Conservation (phyloP, 768 basidiomycete species). For the Boletus edulis region DNA sequence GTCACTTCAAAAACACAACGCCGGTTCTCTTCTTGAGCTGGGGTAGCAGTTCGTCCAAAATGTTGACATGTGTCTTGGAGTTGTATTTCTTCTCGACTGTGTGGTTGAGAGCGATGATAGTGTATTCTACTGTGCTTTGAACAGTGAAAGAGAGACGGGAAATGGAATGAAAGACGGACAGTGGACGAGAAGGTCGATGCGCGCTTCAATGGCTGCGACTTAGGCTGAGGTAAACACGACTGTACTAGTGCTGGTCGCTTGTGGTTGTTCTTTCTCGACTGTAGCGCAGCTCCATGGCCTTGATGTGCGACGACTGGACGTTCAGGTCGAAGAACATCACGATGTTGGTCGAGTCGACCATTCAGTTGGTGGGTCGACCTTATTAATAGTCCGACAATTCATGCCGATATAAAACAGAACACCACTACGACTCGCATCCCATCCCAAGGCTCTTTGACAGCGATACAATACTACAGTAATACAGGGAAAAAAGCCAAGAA, state of each 20-base stretch:
- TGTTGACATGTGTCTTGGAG: constrained; percentile 64
- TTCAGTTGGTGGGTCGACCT: too few relatives aligned
- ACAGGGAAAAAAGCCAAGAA: too few relatives aligned
- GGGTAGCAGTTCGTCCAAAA: constrained; percentile 55
- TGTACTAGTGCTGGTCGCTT: constrained; percentile 20
- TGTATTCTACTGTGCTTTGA: constrained; percentile 72
- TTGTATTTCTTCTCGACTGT: constrained; percentile 71
- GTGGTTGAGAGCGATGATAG: constrained; percentile 76
- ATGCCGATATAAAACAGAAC: too few relatives aligned
- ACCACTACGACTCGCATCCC: too few relatives aligned
- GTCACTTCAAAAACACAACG: constrained; percentile 65
- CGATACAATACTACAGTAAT: too few relatives aligned
- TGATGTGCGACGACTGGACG: constrained; percentile 40
- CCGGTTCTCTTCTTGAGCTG: constrained; percentile 58
- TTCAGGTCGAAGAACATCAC: constrained; percentile 70
- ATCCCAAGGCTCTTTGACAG: too few relatives aligned
- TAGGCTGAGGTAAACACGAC: constrained; percentile 51
- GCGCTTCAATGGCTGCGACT: constrained; percentile 54
- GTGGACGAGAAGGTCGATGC: constrained; percentile 68
- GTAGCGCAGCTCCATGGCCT: constrained; percentile 6
- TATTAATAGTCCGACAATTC: too few relatives aligned
- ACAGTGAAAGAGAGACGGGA: constrained; percentile 1
- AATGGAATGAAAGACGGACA: constrained; percentile 43
- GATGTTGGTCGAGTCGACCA: not conserved
- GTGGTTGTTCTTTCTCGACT: constrained; percentile 34